These are phyloP conservation scores for Byssothecium circinans DNA, from an alignment of 2,329 filamentous ascomycete species.

Conservation along the genomic window DNA sequence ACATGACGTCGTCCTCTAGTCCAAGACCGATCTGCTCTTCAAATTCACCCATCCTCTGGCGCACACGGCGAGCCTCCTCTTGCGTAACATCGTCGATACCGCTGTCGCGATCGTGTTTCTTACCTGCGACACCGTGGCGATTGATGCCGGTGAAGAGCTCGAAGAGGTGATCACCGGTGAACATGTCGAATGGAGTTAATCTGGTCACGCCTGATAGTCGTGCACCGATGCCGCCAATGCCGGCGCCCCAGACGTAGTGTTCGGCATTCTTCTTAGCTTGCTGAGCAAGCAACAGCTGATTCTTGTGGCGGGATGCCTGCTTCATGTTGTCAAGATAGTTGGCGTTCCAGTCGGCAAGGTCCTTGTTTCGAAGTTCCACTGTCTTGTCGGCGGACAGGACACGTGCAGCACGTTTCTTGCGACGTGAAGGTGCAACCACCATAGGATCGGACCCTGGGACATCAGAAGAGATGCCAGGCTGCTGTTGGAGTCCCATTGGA, in stretches of 20 bases:
- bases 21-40: constrained; percentile 40
- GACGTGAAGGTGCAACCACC: constrained; percentile 47
- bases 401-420: constrained; percentile 42
- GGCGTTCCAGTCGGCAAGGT: constrained; percentile 59
- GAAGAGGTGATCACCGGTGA: constrained; percentile 60
- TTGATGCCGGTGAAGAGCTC: constrained; percentile 49
- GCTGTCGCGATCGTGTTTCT: constrained; percentile 40
- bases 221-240: constrained; percentile 58
- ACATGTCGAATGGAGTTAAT: constrained; percentile 58
- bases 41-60: constrained; percentile 33
- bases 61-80: constrained; percentile 36
- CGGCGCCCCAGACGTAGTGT: constrained; percentile 61
- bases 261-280: constrained; percentile 65
- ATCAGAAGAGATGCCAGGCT: constrained; percentile 19
- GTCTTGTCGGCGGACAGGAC: constrained; percentile 51
- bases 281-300: constrained; percentile 43
- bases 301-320: constrained; percentile 49
- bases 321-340: constrained; percentile 65
- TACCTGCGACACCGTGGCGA: constrained; percentile 22
- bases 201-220: constrained; percentile 47
- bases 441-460: constrained; percentile 40
- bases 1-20: constrained; percentile 38
- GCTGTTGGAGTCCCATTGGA: constrained; percentile 16
- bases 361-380: constrained; percentile 58
- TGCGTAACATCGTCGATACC: constrained; percentile 39